Evolutionary conservation across 441 rosid genomes (phyloP).

Genomic region (Biscutella laevigata): DNA sequence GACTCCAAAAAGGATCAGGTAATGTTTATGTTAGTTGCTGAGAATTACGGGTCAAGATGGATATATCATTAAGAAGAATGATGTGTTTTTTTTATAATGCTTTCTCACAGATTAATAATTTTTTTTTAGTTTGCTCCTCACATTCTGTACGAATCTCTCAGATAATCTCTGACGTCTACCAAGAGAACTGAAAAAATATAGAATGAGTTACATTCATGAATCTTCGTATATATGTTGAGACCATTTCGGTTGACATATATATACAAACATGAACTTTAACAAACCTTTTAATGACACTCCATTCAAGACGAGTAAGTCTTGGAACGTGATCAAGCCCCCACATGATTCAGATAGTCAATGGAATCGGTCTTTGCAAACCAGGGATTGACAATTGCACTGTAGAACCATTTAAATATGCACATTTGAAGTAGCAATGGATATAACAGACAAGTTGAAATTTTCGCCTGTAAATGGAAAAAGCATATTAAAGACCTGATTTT

Average conservation of each 20-base stretch:
- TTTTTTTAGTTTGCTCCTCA: too few relatives aligned
- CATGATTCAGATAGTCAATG: constrained; percentile 83
- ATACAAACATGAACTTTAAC: neutral
- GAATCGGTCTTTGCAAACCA: constrained; percentile 98
- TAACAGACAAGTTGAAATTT: constrained; percentile 54
- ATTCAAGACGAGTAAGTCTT: constrained; percentile 85
- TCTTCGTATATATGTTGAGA: too few relatives aligned
- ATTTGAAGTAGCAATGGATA: constrained; percentile 56
- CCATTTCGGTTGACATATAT: too few relatives aligned
- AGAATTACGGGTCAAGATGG: neutral
- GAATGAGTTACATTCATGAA: too few relatives aligned
- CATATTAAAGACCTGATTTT: constrained; percentile 9
- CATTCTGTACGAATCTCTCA: too few relatives aligned
- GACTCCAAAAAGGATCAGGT: neutral
- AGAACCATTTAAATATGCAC: constrained; percentile 97
- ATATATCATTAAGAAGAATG: neutral
- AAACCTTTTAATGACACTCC: constrained; percentile 97
- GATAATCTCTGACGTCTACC: too few relatives aligned
- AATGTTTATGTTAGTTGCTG: neutral
- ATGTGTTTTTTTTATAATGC: neutral
- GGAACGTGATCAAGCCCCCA: constrained; percentile 89
- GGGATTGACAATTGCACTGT: constrained; percentile 90
- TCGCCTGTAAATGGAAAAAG: constrained; percentile 42
- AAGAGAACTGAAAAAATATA: too few relatives aligned
- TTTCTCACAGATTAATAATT: too few relatives aligned